Base-by-base conservation (phyloP, 495 filamentous ascomycete genomes). In the Annulohypoxylon stygium region DNA sequence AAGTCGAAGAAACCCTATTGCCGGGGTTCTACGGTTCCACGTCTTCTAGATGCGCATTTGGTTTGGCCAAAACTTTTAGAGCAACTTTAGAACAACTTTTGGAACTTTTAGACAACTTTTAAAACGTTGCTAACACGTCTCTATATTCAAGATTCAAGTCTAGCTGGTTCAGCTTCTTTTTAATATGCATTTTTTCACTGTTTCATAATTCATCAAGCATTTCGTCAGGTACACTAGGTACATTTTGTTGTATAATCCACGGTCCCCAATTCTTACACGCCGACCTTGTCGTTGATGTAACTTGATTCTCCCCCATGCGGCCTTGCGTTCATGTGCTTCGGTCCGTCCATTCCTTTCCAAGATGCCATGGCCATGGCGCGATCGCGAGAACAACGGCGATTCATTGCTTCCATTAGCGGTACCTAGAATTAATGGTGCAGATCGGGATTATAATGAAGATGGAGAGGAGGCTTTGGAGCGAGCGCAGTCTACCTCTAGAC, bases 341-440 rank as follows among this genome's bases (percentile, higher is more conserved):
- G 69, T 67, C 20, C 36, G 72, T 67, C 70, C 63, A 53, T 57
- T 55, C 59, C 71, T 9, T 74, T 61, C 45, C 48, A 79, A 78
- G 50, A 81, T 81, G 79, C 76, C 74, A 77, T 78, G 77, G 78
- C 79, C 76, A 12, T 81, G 79, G 79, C 73, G 78, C 60, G 76
- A 75, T 74, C 79, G 74, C 67, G 79, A 78, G 61, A 73, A 77
- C 55, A 72, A 77, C 66, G 77, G 77, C 69, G 80, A 81, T 48
- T 73, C 77, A 43, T 74, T 86, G 48, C 83, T 84, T 54, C 72
- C 79, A 60, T 33, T 79, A 26, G 54, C 76, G n/a, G 36, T 79
- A 12, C 76, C 78, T 26, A 77, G 66, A 67, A 79, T 80, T 73
- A 76, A 75, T 61, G 73, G 75, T 43, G 53, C 74, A 61, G 69